Conservation (phyloP, 352 stramenopile species). For the Globisporangium nagaii region DNA sequence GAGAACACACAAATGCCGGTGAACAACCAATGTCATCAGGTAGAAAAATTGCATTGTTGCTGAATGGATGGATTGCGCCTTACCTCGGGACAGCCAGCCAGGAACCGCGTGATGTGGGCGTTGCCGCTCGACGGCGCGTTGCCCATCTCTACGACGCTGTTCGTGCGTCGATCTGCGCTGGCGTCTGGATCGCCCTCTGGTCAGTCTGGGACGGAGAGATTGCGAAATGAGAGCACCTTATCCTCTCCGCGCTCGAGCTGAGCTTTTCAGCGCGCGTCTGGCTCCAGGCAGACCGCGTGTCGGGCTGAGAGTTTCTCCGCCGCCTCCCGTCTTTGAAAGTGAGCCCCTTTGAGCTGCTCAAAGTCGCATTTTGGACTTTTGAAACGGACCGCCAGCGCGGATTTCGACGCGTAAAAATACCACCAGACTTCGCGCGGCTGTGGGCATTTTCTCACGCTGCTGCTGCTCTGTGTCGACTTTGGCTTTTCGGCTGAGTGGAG, state of each 20-base stretch:
- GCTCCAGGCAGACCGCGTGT: background rate
- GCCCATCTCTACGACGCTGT: slow-evolving; percentile 26
- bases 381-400: background rate
- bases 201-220: background rate
- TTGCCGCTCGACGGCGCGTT: slow-evolving; percentile 36
- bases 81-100: slow-evolving; percentile 58
- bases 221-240: background rate
- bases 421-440: background rate
- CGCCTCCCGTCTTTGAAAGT: background rate
- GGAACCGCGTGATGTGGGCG: slow-evolving; percentile 29
- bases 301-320: background rate
- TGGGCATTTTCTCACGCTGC: no score
- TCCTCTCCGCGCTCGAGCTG: background rate
- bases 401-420: background rate
- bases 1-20: background rate
- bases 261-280: background rate
- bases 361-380: background rate
- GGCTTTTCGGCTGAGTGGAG: no score
- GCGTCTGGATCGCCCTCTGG: background rate
- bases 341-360: background rate
- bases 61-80: no score
- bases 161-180: background rate
- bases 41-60: no score
- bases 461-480: no score
- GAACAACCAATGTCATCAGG: background rate